A percentile compares a stretch with the other conserved stretches of the same genome.
Evolutionary conservation across 495 filamentous ascomycete genomes (phyloP).

Genomic region (Cercophora samala): DNA sequence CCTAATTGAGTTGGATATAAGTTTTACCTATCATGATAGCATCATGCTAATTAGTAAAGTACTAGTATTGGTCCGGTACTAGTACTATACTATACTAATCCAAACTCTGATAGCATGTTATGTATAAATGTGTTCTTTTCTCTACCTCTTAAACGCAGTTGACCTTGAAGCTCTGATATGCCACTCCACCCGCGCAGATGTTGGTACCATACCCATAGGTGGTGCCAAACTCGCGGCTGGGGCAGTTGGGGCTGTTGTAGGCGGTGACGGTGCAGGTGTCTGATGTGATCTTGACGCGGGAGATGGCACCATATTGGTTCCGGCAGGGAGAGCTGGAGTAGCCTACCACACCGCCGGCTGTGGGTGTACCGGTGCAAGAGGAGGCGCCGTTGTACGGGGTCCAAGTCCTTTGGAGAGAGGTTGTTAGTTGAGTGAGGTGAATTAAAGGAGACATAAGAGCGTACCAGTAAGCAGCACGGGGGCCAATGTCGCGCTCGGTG

Average conservation of each 20-base stretch:
- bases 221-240: not conserved
- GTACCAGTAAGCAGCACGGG: too few relatives aligned
- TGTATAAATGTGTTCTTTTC: not conserved
- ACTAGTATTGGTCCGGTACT: too few relatives aligned
- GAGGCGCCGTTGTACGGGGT: not conserved
- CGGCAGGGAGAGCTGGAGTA: not conserved
- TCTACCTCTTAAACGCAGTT: not conserved
- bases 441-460: too few relatives aligned
- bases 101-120: too few relatives aligned
- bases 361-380: not conserved
- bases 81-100: too few relatives aligned
- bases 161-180: slow-evolving; percentile 5
- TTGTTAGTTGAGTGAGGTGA: too few relatives aligned
- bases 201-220: not conserved
- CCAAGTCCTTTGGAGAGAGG: not conserved
- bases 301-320: not conserved
- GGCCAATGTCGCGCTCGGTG: not conserved
- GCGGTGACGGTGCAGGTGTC: slow-evolving; percentile 1
- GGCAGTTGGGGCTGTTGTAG: not conserved
- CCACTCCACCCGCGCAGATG: not conserved
- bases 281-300: not conserved
- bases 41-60: too few relatives aligned
- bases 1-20: not conserved
- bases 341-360: not conserved
- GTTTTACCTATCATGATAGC: not conserved